Base-by-base conservation (phyloP, 176 grass and related monocot genomes). In the Ensete glaucum region DNA sequence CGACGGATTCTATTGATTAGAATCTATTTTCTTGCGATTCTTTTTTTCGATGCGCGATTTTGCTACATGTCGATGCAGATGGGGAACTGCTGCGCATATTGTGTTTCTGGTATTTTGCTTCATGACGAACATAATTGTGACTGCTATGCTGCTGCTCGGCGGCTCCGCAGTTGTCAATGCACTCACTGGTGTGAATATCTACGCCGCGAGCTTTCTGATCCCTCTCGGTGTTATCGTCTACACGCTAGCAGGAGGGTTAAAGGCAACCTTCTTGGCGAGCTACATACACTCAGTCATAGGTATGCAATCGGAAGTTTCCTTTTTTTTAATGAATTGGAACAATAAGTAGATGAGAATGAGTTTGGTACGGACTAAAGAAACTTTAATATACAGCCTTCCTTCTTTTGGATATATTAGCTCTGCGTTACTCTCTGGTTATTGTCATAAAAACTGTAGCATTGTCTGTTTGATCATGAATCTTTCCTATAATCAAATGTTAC, bases 221-320 rank as follows among this genome's bases (percentile, higher is more conserved):
- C 89, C 89, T 54, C 83, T 92, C 48, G 89, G 89, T 60, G 89
- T 92, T 51, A 85, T 92, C 53, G 83, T 86, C 67, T 92, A 92
- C 54, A 92, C 89, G 21, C 77, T 92, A 71, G 89, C 89, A 21
- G 89, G 89, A 54, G 89, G 89, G 26, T 73, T 92, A 62, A 88
- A 92, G 74, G 89, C 89, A 57, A 92, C 89, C 20, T 92, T 92
- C 83, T 83, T 92, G 80, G 86, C 89, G 6, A 92, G 89, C 71
- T 92, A 92, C 82, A 92, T 92, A 51, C 86, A 92, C 80, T 92
- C 89, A 14, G 89, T 92, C 51, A 72, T 88, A 56, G 85, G 85
- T 87, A 87, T 34, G 27, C 43, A 22, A 76, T 53, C 20, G 14
- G 3, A n/a, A 20, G 54, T 27, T 52, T 64, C 6, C n/a, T 50